Base-by-base conservation (phyloP, 441 rosid genomes). In the Corymbia citriodora region DNA sequence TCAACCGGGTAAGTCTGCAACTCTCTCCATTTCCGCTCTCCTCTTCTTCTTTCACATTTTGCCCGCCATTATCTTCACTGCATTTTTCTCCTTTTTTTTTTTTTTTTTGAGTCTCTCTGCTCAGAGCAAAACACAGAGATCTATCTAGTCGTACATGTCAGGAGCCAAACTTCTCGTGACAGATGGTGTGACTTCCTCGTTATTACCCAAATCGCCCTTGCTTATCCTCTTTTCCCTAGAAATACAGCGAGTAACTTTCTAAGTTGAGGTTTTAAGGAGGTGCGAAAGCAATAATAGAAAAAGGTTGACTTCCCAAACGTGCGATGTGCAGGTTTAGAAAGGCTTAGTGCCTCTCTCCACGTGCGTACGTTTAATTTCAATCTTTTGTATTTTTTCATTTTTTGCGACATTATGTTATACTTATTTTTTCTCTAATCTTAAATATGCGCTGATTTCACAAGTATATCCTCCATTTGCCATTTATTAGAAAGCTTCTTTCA, bases 1-100 rank as follows among this genome's bases (percentile, higher is more conserved):
- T 97, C 91, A 97, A 97, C 92, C 94, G 97, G 1, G 99, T 98
- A 96, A 94, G 97, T 92, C 53, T 21, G 48, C 89, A 50, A 14
- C 85, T 68, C 15, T 88, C 12, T 33, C 14, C 25, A 6, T 68
- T 11, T 36, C 49, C 25, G 14, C 23, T 65, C 19, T 65, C 16
- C 10, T 36, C 82, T 72, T 36, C 27, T 72, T 33, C 45, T 10
- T 36, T 72, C 11, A 19, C 49, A 36, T 36, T n/a, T 52, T 16
- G 18, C 59, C 7, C 61, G 9, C 45, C 68, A 33, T 53, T 59
- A 52, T 53, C 61, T 5, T 33, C 88, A 7, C 88, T 19, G 45
- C 48, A 52, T 87, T 19, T 31, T 45, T 16, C 27, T 33, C 63
- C 45, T n/a, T 9, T 87, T 86, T 15, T 31, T 4, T 87, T 5